Conservation (phyloP, 805 yeast species). For the Barnettozyma sucrosica region DNA sequence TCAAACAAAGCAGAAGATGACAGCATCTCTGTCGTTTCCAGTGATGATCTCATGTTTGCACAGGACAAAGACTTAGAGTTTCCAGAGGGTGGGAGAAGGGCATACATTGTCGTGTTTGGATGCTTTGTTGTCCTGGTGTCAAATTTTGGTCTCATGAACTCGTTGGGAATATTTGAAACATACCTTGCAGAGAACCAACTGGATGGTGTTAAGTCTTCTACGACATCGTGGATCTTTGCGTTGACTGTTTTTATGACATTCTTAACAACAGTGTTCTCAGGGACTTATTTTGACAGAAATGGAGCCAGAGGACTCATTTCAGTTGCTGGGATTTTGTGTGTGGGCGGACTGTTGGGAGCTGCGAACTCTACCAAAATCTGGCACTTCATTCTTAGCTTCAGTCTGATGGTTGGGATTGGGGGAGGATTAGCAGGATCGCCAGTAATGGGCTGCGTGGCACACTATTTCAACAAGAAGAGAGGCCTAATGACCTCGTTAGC, state of each 20-base stretch:
- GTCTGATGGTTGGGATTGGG: constrained; percentile 50
- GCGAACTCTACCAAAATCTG: constrained; percentile 46
- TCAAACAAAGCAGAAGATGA: background rate
- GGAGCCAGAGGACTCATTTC: constrained; percentile 42
- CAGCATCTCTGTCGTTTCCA: background rate
- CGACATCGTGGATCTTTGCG: constrained; percentile 62
- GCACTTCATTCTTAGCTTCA: constrained; percentile 56
- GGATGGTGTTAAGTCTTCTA: constrained; percentile 36
- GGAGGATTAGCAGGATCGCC: constrained; percentile 54
- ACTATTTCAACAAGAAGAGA: constrained; percentile 54
- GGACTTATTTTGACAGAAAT: constrained; percentile 49
- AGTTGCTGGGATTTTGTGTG: constrained; percentile 36
- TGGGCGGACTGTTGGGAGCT: constrained; percentile 45
- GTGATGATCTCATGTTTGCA: constrained; percentile 14
- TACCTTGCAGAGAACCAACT: constrained; percentile 53
- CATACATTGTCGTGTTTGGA: constrained; percentile 53
- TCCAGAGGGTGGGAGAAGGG: constrained; percentile 58
- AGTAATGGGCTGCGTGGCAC: constrained; percentile 52
- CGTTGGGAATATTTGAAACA: constrained; percentile 58
- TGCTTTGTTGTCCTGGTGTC: constrained; percentile 50
- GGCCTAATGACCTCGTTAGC: constrained; percentile 48
- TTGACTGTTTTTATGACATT: constrained; percentile 45
- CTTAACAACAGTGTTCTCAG: constrained; percentile 44
- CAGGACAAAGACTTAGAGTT: constrained; percentile 27
- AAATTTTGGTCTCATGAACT: constrained; percentile 50